Evolutionary conservation across 23 red algal genomes (phyloP).

Genomic region (Agarophyton chilense): DNA sequence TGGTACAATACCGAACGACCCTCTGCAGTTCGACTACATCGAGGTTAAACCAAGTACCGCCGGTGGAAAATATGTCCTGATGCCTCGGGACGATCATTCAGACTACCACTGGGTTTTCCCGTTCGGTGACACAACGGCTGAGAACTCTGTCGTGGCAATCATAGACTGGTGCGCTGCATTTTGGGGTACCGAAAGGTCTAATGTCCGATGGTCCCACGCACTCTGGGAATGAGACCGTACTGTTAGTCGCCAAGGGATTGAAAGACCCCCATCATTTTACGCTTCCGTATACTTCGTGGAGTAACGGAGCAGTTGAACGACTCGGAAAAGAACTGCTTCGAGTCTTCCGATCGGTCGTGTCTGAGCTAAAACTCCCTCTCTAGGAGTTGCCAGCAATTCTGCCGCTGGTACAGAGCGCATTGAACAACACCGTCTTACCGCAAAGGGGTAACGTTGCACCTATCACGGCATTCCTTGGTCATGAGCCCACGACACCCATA

Average conservation of each 20-base stretch:
- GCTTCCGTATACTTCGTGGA: slow-evolving; percentile 11
- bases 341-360: neutral
- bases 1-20: slow-evolving; percentile 24
- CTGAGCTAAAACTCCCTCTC: neutral
- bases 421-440: slow-evolving; percentile 26
- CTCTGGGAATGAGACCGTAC: slow-evolving; percentile 37
- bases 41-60: neutral
- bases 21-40: slow-evolving; percentile 53
- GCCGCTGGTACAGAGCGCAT: neutral
- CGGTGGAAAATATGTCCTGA: slow-evolving; percentile 22
- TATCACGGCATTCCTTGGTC: slow-evolving; percentile 24
- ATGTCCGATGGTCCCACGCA: slow-evolving; percentile 41
- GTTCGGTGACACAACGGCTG: slow-evolving; percentile 15
- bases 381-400: slow-evolving; percentile 11
- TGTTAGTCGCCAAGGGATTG: neutral
- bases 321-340: slow-evolving; percentile 9
- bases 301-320: neutral
- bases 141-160: slow-evolving; percentile 4
- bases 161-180: slow-evolving; percentile 32
- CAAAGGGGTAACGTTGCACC: slow-evolving; percentile 16
- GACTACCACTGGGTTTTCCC: slow-evolving; percentile 41
- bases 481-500: neutral
- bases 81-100: slow-evolving; percentile 20
- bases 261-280: slow-evolving; percentile 39
- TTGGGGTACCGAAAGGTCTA: slow-evolving; percentile 4